Evolutionary conservation across 2,329 filamentous ascomycete species (phyloP), one percentile per base, ranked within the genome.

Genomic region (Didymella pinodella): DNA sequence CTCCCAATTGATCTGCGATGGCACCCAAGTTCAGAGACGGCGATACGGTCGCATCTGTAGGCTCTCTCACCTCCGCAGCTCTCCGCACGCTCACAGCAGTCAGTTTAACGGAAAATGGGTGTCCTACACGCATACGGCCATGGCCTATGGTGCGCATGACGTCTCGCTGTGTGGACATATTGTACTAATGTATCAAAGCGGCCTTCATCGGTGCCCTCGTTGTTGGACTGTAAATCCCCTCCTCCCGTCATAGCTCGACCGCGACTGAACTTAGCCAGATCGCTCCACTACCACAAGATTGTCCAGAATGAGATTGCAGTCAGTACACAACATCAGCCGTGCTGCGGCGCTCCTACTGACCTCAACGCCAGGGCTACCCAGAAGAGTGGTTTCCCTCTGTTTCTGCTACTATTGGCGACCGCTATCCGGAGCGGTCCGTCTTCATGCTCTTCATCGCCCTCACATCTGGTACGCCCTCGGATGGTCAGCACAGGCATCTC

Each of bases 371-470:
- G 77, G 76, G 77, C 54, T 79, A 77, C 44, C 93, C 93, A 1
- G 84, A 96, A 67, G 93, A 97, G 83, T 97, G 93, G 93, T 97
- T 97, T 73, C 93, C 93, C 58, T 97, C 93, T 43, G 93, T 97
- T 22, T 97, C 94, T 29, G 90, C 95, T 40, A 98, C 95, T 34
- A 99, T 99, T 80, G 95, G 95, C 76, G 95, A 99, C 78, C 88
- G 93, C 66, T 98, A 97, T 73, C 95, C 95, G 52, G 95, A 99
- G 80, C 90, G 95, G 60, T 96, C 95, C 16, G 90, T 98, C 71
- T 99, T 99, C 78, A 94, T 96, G 86, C 79, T 99, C 66, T 97
- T 98, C 76, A 99, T 99, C 75, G 94, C 94, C 61, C 88, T 99
- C 61, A 97, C 94, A 32, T 97, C 95, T 44, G 91, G 91, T 89